These are phyloP conservation scores for Paramecium sexaurelia DNA, from an alignment of 73 alveolate species.

Conservation along the genomic window DNA sequence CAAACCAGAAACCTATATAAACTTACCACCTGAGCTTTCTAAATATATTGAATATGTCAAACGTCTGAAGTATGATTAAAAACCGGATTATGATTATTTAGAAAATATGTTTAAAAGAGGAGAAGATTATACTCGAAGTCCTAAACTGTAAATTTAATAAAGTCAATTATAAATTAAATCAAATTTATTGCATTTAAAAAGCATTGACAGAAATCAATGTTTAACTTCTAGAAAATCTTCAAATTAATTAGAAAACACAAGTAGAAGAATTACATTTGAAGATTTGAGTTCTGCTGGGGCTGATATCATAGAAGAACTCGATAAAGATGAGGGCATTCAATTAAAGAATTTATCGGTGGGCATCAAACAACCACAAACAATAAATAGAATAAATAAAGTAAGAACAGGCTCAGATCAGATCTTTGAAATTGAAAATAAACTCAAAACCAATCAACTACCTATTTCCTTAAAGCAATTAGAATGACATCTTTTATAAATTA, in stretches of 20 bases:
- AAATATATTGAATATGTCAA: conserved; percentile 74
- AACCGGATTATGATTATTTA: conserved; percentile 80
- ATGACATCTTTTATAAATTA: background rate
- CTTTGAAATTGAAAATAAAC: background rate
- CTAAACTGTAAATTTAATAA: background rate
- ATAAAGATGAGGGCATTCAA: background rate
- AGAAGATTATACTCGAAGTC: background rate
- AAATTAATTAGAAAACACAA: background rate
- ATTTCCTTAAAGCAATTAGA: background rate
- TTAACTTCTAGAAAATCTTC: background rate
- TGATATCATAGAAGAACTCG: conserved; percentile 9
- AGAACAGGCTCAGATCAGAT: background rate
- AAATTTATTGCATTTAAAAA: background rate
- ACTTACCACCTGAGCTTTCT: conserved; percentile 78
- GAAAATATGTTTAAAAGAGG: conserved; percentile 72
- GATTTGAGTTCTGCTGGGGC: conserved; percentile 32
- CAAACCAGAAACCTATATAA: conserved; percentile 74
- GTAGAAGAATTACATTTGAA: conserved; percentile 39
- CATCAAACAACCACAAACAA: background rate
- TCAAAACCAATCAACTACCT: background rate
- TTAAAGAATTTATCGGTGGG: background rate
- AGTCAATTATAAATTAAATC: background rate
- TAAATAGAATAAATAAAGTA: background rate
- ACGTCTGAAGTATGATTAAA: conserved; percentile 70
- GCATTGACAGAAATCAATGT: background rate